Percentiles rank a stretch among this genome's conserved stretches.
Evolutionary conservation across 2,329 filamentous ascomycete genomes (phyloP).

Genomic region (Penicillium thymicola): DNA sequence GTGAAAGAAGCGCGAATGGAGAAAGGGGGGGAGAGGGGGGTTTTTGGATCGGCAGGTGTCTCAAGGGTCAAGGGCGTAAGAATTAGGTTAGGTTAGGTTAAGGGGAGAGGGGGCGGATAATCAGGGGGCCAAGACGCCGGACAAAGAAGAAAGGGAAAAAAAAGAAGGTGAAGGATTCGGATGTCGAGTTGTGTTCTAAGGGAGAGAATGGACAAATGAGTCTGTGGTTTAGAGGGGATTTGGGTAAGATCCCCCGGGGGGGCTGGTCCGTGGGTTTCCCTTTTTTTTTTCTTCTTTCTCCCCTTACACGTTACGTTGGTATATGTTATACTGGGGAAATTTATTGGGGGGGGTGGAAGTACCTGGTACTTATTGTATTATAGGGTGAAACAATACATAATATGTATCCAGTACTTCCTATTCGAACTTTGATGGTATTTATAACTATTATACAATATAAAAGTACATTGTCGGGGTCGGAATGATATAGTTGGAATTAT

Average conservation of each 20-base stretch:
- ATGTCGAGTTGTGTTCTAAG: neutral
- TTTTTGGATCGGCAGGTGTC: slow-evolving; percentile 10
- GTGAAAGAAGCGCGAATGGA: slow-evolving; percentile 11
- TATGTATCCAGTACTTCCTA: neutral
- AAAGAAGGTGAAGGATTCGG: slow-evolving; percentile 4
- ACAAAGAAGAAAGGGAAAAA: neutral
- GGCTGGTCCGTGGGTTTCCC: slow-evolving; percentile 9
- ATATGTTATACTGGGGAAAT: neutral
- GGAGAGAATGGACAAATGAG: slow-evolving; percentile 10
- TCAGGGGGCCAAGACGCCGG: slow-evolving; percentile 7
- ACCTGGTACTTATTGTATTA: slow-evolving; percentile 4
- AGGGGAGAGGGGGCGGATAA: neutral
- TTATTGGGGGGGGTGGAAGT: neutral
- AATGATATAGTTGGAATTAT: slow-evolving; percentile 2
- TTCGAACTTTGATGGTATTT: neutral
- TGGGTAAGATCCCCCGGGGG: neutral
- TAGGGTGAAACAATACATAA: neutral
- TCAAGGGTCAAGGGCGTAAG: slow-evolving; percentile 9
- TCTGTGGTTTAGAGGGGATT: neutral
- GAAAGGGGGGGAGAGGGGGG: slow-evolving; percentile 18
- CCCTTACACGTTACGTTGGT: slow-evolving; percentile 1
- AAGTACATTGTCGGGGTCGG: neutral
- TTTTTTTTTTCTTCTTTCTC: neutral
- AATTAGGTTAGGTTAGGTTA: neutral
- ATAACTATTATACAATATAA: too few relatives aligned